Conservation (phyloP, 805 yeast genomes). For the Suhomyces sp. region DNA sequence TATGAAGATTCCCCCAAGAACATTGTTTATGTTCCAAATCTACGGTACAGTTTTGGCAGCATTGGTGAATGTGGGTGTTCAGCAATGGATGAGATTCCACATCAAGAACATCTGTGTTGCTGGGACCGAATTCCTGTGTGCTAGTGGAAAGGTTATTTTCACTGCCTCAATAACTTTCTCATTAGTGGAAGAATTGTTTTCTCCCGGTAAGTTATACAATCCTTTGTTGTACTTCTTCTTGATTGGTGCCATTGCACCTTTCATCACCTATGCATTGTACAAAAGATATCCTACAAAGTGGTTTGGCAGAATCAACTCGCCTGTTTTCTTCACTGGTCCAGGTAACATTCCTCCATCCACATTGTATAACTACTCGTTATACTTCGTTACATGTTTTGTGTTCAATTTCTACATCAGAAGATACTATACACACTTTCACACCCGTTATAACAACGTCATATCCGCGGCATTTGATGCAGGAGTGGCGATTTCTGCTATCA, state of each 20-base stretch:
- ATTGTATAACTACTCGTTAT: constrained; percentile 16
- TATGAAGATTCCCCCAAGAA: constrained; percentile 19
- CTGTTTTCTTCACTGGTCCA: constrained; percentile 13
- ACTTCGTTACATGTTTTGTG: constrained; percentile 12
- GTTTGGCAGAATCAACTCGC: constrained; percentile 16
- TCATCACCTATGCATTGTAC: constrained; percentile 14
- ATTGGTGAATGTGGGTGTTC: constrained; percentile 22
- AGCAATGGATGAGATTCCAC: constrained; percentile 21
- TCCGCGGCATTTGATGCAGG: constrained; percentile 16
- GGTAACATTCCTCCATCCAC: constrained; percentile 19
- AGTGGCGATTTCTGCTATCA: constrained; percentile 34
- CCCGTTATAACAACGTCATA: constrained; percentile 13
- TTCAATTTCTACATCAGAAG: constrained; percentile 15
- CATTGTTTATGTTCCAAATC: constrained; percentile 16
- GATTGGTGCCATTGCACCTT: constrained; percentile 28
- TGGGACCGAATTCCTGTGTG: constrained; percentile 18
- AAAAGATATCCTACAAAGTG: constrained; percentile 15
- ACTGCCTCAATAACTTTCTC: constrained; percentile 39
- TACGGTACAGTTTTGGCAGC: constrained; percentile 19
- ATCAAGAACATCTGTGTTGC: constrained; percentile 17
- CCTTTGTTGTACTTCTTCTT: constrained; percentile 33
- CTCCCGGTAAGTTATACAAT: constrained; percentile 25
- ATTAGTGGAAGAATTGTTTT: constrained; percentile 25
- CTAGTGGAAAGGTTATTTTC: constrained; percentile 17
- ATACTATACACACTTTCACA: constrained; percentile 12